Percentiles rank a stretch among this genome's conserved stretches.
Conservation (phyloP, 495 filamentous ascomycete species). For the Coniosporium apollinis region DNA sequence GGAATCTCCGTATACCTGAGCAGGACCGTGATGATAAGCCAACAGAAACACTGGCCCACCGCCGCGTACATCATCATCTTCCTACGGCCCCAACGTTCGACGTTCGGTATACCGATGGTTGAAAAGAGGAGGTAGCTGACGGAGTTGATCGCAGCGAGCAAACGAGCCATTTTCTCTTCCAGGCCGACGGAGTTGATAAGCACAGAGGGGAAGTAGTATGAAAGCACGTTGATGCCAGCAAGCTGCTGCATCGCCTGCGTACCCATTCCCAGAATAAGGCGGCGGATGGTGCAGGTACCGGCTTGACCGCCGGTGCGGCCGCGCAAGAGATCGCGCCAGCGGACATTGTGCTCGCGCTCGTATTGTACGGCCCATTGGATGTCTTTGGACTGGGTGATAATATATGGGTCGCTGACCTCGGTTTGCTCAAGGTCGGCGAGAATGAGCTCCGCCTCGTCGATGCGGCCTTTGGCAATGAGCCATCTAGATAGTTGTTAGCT, state of each 20-base stretch:
- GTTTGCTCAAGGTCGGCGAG: conserved; percentile 31
- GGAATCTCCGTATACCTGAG: conserved; percentile 28
- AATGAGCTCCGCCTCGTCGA: conserved; percentile 31
- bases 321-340: conserved; percentile 31
- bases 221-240: conserved; percentile 29
- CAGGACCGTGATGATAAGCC: conserved; percentile 39
- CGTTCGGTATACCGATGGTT: conserved; percentile 26
- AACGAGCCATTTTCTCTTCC: conserved; percentile 27
- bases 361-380: conserved; percentile 32
- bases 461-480: conserved; percentile 28
- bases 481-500: conserved; percentile 21
- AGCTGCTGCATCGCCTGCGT: conserved; percentile 40
- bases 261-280: conserved; percentile 33
- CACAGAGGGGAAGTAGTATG: conserved; percentile 34
- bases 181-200: conserved; percentile 34
- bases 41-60: conserved; percentile 32
- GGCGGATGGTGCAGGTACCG: conserved; percentile 31
- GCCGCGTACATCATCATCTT: conserved; percentile 36
- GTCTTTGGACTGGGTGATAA: conserved; percentile 29
- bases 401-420: conserved; percentile 29
- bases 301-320: conserved; percentile 21
- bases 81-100: conserved; percentile 35
- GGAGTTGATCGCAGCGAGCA: conserved; percentile 35
- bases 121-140: conserved; percentile 34
- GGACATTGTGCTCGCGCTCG: conserved; percentile 30